These are phyloP conservation scores for Nitzschia sp. DNA, from an alignment of 108 stramenopile species.

Conservation along the genomic window DNA sequence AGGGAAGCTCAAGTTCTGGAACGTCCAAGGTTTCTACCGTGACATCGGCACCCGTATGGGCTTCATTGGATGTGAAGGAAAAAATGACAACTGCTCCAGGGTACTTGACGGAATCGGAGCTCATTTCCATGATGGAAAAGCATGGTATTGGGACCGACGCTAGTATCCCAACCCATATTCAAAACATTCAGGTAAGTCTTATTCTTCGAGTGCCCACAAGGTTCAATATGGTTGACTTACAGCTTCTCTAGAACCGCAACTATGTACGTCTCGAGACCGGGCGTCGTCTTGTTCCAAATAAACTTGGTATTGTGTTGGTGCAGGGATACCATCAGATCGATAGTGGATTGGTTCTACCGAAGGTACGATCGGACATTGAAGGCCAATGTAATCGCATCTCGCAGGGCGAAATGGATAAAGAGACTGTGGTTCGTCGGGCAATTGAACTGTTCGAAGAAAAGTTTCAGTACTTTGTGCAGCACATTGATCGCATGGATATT, in stretches of 20 bases:
- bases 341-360: slow-evolving; percentile 80
- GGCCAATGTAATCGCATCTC: slow-evolving; percentile 85
- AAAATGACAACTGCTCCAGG: slow-evolving; percentile 84
- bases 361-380: slow-evolving; percentile 88
- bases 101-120: slow-evolving; percentile 83
- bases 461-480: slow-evolving; percentile 68
- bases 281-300: slow-evolving; percentile 76
- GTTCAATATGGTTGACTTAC: neutral
- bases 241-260: slow-evolving; percentile 52
- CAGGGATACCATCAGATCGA: slow-evolving; percentile 91
- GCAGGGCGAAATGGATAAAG: slow-evolving; percentile 70
- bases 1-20: slow-evolving; percentile 21
- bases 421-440: slow-evolving; percentile 61
- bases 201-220: neutral
- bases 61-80: slow-evolving; percentile 75
- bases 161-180: slow-evolving; percentile 82
- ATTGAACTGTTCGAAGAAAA: slow-evolving; percentile 75
- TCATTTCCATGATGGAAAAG: slow-evolving; percentile 88
- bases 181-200: slow-evolving; percentile 62
- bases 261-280: slow-evolving; percentile 80
- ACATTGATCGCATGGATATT: slow-evolving; percentile 83
- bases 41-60: slow-evolving; percentile 49
- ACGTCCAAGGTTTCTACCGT: slow-evolving; percentile 53
- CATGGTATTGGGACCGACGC: slow-evolving; percentile 90
- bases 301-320: slow-evolving; percentile 83